Conservation (phyloP, 768 basidiomycete genomes). For the Macrolepiota albuminosa region DNA sequence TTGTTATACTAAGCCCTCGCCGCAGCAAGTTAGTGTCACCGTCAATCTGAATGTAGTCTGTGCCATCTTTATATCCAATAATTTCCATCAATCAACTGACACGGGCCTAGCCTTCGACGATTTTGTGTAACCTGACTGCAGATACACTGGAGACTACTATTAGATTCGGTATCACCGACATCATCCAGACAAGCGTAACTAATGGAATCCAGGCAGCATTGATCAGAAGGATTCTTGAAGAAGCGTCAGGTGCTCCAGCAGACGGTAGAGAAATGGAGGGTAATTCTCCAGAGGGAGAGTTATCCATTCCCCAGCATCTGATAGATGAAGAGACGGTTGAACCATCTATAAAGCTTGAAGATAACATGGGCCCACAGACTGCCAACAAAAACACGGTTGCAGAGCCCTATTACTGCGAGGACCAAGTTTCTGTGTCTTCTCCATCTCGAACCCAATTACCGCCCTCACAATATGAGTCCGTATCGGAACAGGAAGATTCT, state of each 20-base stretch:
- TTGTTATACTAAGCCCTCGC: not conserved
- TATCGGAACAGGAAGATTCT: not conserved
- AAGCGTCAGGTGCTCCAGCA: not conserved
- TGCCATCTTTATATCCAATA: not conserved
- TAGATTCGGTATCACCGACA: not conserved
- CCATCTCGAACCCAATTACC: too few species aligned
- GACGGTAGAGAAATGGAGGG: too few species aligned
- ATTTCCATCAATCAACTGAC: not conserved
- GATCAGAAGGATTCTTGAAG: not conserved
- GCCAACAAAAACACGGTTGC: not conserved
- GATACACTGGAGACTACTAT: not conserved
- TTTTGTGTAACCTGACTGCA: not conserved
- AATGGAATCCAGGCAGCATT: not conserved
- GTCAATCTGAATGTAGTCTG: not conserved
- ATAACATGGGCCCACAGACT: too few species aligned
- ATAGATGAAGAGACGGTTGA: not conserved
- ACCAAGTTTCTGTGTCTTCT: not conserved
- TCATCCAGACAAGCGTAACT: not conserved
- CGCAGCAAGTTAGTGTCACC: not conserved
- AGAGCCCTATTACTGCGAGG: not conserved
- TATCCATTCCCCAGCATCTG: not conserved
- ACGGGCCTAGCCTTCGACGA: not conserved
- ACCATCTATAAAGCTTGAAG: not conserved
- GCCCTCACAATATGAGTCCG: not conserved
- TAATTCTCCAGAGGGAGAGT: not conserved